Percentiles rank a stretch among this genome's conserved stretches.
Conservation (phyloP, 148 eudicot genomes). For the Amaranthus hypochondriacus region DNA sequence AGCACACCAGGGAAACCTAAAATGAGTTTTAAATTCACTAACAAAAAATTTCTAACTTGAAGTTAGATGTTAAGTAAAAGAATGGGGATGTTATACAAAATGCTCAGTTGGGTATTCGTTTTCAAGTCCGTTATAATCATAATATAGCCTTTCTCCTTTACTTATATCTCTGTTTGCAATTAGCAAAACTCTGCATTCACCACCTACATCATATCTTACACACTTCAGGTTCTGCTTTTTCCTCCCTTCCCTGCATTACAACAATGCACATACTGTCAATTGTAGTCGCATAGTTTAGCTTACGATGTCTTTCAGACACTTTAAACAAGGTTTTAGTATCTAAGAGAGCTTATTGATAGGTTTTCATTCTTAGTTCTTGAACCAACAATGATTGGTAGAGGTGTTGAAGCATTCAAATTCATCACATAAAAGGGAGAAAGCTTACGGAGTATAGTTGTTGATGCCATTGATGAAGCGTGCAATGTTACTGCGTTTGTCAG, state of each 20-base stretch:
- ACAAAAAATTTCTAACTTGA: too few relatives aligned
- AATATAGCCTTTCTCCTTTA: conserved; percentile 83
- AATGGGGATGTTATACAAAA: conserved; percentile 45
- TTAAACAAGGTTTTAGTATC: too few relatives aligned
- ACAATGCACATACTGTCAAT: too few relatives aligned
- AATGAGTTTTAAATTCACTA: too few relatives aligned
- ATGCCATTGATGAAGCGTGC: conserved; percentile 98
- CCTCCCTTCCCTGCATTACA: conserved; percentile 74
- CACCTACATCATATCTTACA: conserved; percentile 77
- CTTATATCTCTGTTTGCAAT: conserved; percentile 86
- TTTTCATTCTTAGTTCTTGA: too few relatives aligned
- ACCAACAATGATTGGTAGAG: background rate
- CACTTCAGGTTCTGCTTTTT: conserved; percentile 94
- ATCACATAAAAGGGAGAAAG: conserved; percentile 10
- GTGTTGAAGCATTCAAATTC: too few relatives aligned
- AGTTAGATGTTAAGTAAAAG: too few relatives aligned
- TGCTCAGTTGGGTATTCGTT: conserved; percentile 95
- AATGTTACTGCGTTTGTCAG: conserved; percentile 86
- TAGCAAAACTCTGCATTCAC: conserved; percentile 73
- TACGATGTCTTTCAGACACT: background rate
- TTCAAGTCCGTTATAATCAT: conserved; percentile 89
- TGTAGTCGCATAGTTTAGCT: too few relatives aligned
- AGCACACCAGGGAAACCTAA: too few relatives aligned
- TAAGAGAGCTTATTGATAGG: too few relatives aligned
- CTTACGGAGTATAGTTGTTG: conserved; percentile 84